Evolutionary conservation across 2,329 filamentous ascomycete species (phyloP).

Genomic region (Drechslerella stenobrocha): DNA sequence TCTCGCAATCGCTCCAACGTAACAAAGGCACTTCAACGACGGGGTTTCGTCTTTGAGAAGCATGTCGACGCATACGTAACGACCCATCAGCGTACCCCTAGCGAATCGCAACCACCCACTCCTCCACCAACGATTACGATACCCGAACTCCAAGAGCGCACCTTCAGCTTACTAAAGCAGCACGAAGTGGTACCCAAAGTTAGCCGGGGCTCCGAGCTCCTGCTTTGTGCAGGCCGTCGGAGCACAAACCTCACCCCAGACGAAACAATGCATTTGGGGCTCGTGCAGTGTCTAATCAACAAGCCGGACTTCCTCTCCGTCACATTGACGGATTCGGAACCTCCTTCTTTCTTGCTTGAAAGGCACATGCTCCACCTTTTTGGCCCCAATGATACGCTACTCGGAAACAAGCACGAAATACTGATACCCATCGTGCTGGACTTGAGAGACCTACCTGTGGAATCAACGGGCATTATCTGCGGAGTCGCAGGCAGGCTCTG

Average conservation of each 20-base stretch:
- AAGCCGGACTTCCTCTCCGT: constrained; percentile 68
- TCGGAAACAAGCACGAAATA: constrained; percentile 72
- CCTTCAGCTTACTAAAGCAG: constrained; percentile 79
- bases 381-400: constrained; percentile 66
- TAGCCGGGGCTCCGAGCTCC: constrained; percentile 54
- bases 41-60: constrained; percentile 82
- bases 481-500: constrained; percentile 84
- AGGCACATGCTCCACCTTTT: constrained; percentile 68
- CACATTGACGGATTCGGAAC: constrained; percentile 72
- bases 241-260: constrained; percentile 61
- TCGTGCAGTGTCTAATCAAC: constrained; percentile 65
- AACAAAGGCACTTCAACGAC: constrained; percentile 72
- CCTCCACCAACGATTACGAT: constrained; percentile 78
- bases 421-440: constrained; percentile 88
- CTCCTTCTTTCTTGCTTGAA: constrained; percentile 73
- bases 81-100: constrained; percentile 57
- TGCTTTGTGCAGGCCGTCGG: constrained; percentile 51
- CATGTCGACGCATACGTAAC: constrained; percentile 69
- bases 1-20: constrained; percentile 73
- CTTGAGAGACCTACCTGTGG: constrained; percentile 74
- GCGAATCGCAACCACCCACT: constrained; percentile 58
- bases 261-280: constrained; percentile 65
- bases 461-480: constrained; percentile 92
- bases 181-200: constrained; percentile 74
- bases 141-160: constrained; percentile 77